Evolutionary conservation across 495 filamentous ascomycete species (phyloP), one percentile per base, ranked within the genome.

Genomic region (Podospora didyma): DNA sequence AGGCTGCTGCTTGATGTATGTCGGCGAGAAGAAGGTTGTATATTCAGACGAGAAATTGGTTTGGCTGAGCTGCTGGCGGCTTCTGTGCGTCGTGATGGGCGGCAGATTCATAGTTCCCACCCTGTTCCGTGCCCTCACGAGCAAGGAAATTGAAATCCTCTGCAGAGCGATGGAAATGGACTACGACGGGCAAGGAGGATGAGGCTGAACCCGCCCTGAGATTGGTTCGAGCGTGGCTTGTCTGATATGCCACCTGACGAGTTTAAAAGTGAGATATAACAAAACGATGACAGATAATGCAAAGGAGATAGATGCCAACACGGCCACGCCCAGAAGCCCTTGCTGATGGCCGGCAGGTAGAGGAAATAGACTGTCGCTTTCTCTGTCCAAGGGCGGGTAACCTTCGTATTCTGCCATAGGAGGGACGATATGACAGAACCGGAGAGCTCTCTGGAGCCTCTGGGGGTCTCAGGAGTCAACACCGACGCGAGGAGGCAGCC

Each of bases 21-120:
- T 91, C 88, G 52, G 88, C 88, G 46, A 90, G 63, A 3, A 91
- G 71, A 17, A 91, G 79, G 65, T 90, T 90, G 65, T 84, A 86
- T 44, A 91, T 84, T 31, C 9, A 31, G 9, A 4, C 3, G 9
- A 31, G 26, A 31, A 31, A 9, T 31, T 31, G 26, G 9, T n/a
- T n/a, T n/a, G n/a, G n/a, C n/a, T n/a, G n/a, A n/a, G n/a, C n/a
- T n/a, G n/a, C n/a, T n/a, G n/a, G n/a, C n/a, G n/a, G n/a, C n/a
- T n/a, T n/a, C n/a, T n/a, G n/a, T n/a, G n/a, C n/a, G n/a, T n/a
- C n/a, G n/a, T n/a, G n/a, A n/a, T n/a, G n/a, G n/a, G n/a, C n/a
- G n/a, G n/a, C n/a, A n/a, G n/a, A n/a, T n/a, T n/a, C n/a, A n/a
- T n/a, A n/a, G n/a, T n/a, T n/a, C n/a, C n/a, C n/a, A n/a, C n/a